Evolutionary conservation across 306 rosid genomes (phyloP), one percentile per base, ranked within the genome.

Genomic region (Cucumis hystrix): DNA sequence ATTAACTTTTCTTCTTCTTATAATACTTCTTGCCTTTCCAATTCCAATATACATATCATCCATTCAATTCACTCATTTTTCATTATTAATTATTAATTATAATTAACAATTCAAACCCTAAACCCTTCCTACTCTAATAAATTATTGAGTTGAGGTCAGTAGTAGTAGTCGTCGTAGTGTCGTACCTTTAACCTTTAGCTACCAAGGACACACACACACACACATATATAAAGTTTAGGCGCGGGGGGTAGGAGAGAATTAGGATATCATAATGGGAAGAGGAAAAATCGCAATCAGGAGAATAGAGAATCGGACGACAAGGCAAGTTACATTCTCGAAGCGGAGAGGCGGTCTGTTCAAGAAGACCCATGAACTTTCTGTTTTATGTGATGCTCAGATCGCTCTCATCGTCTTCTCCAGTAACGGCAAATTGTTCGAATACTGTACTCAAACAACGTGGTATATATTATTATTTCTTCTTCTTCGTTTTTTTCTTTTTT

Each of bases 361-460:
- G 87, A 91, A 91, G 81, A 89, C 97, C 2, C 88, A 80, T 56
- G 97, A 91, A 37, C 97, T 91, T n/a, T 87, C 93, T 21, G 91
- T 91, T 14, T 83, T 91, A 0, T 91, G 97, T 41, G 97, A 91
- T 47, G 97, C 93, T 10, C 86, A 91, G 54, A 91, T 91, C 28
- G 93, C 87, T 2, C 89, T 89, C 68, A 81, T 91, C 64, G 64
- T 91, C 76, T 91, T 91, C 84, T 91, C 97, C 4, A 80, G 83
- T 51, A 86, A 85, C 4, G 93, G 93, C 5, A 91, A 87, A 68
- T 14, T 85, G 79, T 86, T 67, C 13, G 84, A 91, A 20, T 91
- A 86, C 77, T 89, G 87, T 85, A 79, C 52, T 47, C 83, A 86
- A 13, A 5, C 75, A 45, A 45, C 37, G 1, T 21, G 55, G 74